Conservation (phyloP, 1,284 basidiomycete species). For the Ustilago bromivora region DNA sequence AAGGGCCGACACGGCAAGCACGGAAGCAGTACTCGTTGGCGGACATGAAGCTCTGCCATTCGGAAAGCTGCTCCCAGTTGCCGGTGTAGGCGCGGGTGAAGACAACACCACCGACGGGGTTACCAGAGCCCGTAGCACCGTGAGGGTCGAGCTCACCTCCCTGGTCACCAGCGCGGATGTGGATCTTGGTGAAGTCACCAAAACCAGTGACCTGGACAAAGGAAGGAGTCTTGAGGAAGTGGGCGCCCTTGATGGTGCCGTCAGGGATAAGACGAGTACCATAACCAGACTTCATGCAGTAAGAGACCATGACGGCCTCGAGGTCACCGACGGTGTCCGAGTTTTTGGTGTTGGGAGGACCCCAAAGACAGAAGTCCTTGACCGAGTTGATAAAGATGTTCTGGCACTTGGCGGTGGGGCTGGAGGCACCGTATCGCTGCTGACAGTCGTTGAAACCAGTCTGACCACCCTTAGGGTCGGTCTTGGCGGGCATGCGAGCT, state of each 20-base stretch:
- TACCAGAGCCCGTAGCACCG: slow-evolving; percentile 62
- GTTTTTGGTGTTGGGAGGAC: slow-evolving; percentile 41
- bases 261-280: slow-evolving; percentile 80
- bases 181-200: slow-evolving; percentile 70
- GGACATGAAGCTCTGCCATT: slow-evolving; percentile 68
- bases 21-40: slow-evolving; percentile 66
- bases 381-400: slow-evolving; percentile 67
- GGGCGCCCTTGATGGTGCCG: slow-evolving; percentile 79
- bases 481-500: slow-evolving; percentile 61
- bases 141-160: slow-evolving; percentile 70
- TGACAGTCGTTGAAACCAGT: slow-evolving; percentile 66
- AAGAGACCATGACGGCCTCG: slow-evolving; percentile 77
- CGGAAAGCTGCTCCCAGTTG: slow-evolving; percentile 63
- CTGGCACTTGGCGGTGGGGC: slow-evolving; percentile 63
- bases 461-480: slow-evolving; percentile 58
- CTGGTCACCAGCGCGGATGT: slow-evolving; percentile 62
- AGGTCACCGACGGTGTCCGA: slow-evolving; percentile 54
- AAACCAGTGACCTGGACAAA: slow-evolving; percentile 78
- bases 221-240: slow-evolving; percentile 77
- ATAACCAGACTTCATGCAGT: slow-evolving; percentile 75
- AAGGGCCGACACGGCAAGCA: slow-evolving; percentile 60
- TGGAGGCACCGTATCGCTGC: slow-evolving; percentile 56
- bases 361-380: slow-evolving; percentile 68
- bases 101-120: slow-evolving; percentile 61
- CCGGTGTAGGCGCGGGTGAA: slow-evolving; percentile 60